phyloP scores from a whole-genome alignment of 192 early-diverging fungal species.

The Coemansia sp. region DNA sequence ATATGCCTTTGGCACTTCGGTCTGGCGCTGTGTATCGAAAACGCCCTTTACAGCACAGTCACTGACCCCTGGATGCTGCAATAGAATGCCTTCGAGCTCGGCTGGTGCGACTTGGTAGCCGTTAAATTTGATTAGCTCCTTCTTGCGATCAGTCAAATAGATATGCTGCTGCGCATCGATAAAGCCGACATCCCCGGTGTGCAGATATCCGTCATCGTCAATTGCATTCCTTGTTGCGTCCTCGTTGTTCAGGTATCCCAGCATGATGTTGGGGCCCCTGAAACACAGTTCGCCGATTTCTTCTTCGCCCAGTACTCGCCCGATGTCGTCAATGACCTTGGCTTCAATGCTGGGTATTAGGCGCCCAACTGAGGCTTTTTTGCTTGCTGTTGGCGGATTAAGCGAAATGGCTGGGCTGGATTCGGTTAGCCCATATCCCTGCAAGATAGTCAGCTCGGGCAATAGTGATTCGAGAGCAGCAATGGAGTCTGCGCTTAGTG shows the following conservation, averaged over 20 bases:
- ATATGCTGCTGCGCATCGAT: constrained; percentile 61
- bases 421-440: constrained; percentile 61
- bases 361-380: constrained; percentile 53
- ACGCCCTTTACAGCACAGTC: constrained; percentile 70
- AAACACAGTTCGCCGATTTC: constrained; percentile 79
- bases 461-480: constrained; percentile 54
- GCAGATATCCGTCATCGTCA: constrained; percentile 72
- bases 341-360: constrained; percentile 66
- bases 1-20: constrained; percentile 76
- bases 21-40: constrained; percentile 54
- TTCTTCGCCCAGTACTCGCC: constrained; percentile 57
- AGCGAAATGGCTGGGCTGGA: constrained; percentile 14
- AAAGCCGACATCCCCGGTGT: constrained; percentile 75
- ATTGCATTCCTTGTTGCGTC: constrained; percentile 67
- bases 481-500: constrained; percentile 14
- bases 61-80: constrained; percentile 62
- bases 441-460: constrained; percentile 21
- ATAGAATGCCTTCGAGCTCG: constrained; percentile 74
- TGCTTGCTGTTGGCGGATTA: background rate
- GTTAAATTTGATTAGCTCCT: constrained; percentile 94
- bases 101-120: constrained; percentile 77
- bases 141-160: constrained; percentile 68
- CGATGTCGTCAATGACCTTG: constrained; percentile 68
- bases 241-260: constrained; percentile 76
- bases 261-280: constrained; percentile 78